Conservation (phyloP, 2,329 filamentous ascomycete genomes). For the Xylaria sp. region DNA sequence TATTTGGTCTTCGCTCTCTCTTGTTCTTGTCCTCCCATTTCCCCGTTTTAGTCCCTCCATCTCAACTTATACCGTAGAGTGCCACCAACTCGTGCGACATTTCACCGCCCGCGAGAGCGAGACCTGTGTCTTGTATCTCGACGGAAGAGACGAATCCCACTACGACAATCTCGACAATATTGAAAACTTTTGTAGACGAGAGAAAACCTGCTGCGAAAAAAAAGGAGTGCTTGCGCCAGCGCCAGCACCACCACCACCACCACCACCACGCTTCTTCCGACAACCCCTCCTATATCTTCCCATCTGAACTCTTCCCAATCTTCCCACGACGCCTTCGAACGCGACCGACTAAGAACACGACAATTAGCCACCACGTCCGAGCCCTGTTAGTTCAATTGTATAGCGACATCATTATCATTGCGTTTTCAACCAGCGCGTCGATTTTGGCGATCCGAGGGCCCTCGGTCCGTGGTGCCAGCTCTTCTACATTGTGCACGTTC, state of each 20-base stretch:
- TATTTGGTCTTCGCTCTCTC: conserved; percentile 35
- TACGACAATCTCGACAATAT: conserved; percentile 25
- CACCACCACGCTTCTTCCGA: not conserved
- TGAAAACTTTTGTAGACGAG: conserved; percentile 5
- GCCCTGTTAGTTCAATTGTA: conserved; percentile 16
- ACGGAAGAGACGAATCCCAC: conserved; percentile 36
- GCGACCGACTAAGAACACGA: not conserved
- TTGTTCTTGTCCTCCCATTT: conserved; percentile 38
- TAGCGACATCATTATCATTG: not conserved
- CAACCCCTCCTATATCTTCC: conserved; percentile 16
- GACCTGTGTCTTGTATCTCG: conserved; percentile 41
- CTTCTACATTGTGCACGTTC: conserved; percentile 37
- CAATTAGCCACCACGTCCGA: conserved; percentile 6
- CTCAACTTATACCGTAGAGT: conserved; percentile 22
- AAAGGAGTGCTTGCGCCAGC: conserved; percentile 16
- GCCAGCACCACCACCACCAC: not conserved
- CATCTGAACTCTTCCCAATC: conserved; percentile 17
- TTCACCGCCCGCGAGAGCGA: conserved; percentile 42
- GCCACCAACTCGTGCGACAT: conserved; percentile 39
- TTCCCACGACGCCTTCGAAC: conserved; percentile 10
- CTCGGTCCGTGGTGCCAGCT: conserved; percentile 9
- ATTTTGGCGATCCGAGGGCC: conserved; percentile 3
- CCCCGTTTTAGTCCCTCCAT: conserved; percentile 39
- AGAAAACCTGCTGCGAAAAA: conserved; percentile 1
- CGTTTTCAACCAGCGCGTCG: not conserved